Evolutionary conservation across 768 basidiomycete species (phyloP).

Genomic region (Obba rivulosa): DNA sequence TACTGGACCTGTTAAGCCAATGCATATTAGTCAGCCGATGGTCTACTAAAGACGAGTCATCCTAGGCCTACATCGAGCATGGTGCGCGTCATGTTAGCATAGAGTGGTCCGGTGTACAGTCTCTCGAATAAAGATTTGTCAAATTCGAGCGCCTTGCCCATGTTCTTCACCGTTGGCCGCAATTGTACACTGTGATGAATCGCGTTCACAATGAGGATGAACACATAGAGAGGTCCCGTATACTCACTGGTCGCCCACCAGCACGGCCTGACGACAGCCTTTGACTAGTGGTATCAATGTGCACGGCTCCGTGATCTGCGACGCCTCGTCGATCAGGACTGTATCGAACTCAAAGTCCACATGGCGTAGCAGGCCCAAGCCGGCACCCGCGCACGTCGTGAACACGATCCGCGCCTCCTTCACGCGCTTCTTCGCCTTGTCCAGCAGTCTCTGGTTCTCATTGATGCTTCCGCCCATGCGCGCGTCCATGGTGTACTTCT

Average conservation of each 20-base stretch:
- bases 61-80: conserved; percentile 63
- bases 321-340: conserved; percentile 65
- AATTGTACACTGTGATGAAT: conserved; percentile 49
- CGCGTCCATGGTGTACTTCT: conserved; percentile 58
- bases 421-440: conserved; percentile 55
- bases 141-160: conserved; percentile 50
- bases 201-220: too few relatives aligned
- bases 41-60: conserved; percentile 2
- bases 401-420: conserved; percentile 54
- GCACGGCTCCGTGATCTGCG: conserved; percentile 63
- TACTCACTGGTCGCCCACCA: conserved; percentile 69
- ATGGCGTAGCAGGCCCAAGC: conserved; percentile 52
- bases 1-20: conserved; percentile 45
- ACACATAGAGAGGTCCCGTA: too few relatives aligned
- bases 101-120: conserved; percentile 38
- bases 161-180: conserved; percentile 55
- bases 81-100: conserved; percentile 40
- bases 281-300: conserved; percentile 66
- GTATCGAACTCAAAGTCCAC: conserved; percentile 57
- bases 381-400: conserved; percentile 63
- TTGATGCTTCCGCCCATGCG: conserved; percentile 59
- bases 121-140: conserved; percentile 62
- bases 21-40: background rate
- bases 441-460: conserved; percentile 50
- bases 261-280: conserved; percentile 48